Base-by-base conservation (phyloP, 179 eudicot species). In the Silene coronaria region DNA sequence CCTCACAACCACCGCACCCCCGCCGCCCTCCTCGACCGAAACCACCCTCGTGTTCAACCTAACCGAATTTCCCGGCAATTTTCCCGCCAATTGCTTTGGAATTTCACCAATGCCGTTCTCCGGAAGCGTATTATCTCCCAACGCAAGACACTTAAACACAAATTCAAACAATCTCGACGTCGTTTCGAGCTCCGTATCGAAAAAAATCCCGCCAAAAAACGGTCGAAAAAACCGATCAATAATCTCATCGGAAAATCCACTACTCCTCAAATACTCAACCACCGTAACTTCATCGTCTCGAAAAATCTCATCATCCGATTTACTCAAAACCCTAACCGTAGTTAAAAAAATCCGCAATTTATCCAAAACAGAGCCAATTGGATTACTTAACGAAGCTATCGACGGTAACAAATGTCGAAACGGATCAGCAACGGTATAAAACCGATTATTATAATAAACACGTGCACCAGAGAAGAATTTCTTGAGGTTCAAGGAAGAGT, bases 161-260 rank as follows among this genome's bases (percentile, higher is more conserved):
- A 95, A 95, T 77, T 92, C 85, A 82, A 92, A 95, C 70, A 95
- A 65, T 45, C 99, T 82, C 0, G 99, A 95, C 2, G 93, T 87
- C 5, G 99, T 95, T n/a, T 87, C 91, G 16, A 95, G 95, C 69
- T 88, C 90, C 16, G 61, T 72, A 42, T 95, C 99, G 72, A 95
- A 92, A 84, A 95, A 95, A 27, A 95, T 86, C 13, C 99, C 99
- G 0, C 99, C 97, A 21, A 95, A 95, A 70, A 95, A 95, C 4
- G 97, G 99, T 34, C 97, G 78, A 48, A 90, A 95, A 70, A 95
- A 95, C 12, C 97, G 75, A 53, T 92, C 93, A 42, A 95, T 46
- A 1, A 89, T 84, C 36, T 80, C 72, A 2, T 85, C 81, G 2
- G 97, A 91, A 72, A 92, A 95, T 0, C 99, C 97, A 1, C 67